Evolutionary conservation across 805 yeast genomes (phyloP).

Genomic region (Spathaspora sp.): DNA sequence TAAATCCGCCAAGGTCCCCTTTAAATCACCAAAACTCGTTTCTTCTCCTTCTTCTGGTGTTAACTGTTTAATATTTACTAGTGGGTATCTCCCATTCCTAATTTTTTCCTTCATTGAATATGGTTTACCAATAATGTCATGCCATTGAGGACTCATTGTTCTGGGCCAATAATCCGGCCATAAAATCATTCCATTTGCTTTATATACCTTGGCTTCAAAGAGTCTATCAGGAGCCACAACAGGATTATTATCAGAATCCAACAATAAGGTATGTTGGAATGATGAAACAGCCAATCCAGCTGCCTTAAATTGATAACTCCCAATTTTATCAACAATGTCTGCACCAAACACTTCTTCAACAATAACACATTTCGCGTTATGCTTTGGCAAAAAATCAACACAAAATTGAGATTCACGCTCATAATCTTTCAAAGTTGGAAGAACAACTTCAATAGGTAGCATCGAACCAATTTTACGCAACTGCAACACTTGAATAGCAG

Average conservation of each 20-base stretch:
- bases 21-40: conserved; percentile 23
- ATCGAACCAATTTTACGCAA: conserved; percentile 39
- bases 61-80: conserved; percentile 29
- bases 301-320: conserved; percentile 50
- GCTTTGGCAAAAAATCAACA: conserved; percentile 35
- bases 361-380: conserved; percentile 44
- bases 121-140: conserved; percentile 35
- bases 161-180: conserved; percentile 75
- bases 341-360: conserved; percentile 26
- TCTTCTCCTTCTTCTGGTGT: conserved; percentile 31
- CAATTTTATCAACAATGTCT: conserved; percentile 18
- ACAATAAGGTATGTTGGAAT: conserved; percentile 44
- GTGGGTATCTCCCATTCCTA: conserved; percentile 27
- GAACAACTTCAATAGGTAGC: conserved; percentile 48
- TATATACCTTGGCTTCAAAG: conserved; percentile 41
- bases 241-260: conserved; percentile 53
- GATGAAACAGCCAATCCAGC: conserved; percentile 59
- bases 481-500: conserved; percentile 45
- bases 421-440: conserved; percentile 41
- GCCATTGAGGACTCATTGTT: conserved; percentile 57
- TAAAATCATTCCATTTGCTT: conserved; percentile 46
- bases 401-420: conserved; percentile 41
- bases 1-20: conserved; percentile 61
- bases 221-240: conserved; percentile 39
- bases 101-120: conserved; percentile 16